Evolutionary conservation across 2,329 filamentous ascomycete genomes (phyloP).

Genomic region (Aaosphaeria pasadenensis): DNA sequence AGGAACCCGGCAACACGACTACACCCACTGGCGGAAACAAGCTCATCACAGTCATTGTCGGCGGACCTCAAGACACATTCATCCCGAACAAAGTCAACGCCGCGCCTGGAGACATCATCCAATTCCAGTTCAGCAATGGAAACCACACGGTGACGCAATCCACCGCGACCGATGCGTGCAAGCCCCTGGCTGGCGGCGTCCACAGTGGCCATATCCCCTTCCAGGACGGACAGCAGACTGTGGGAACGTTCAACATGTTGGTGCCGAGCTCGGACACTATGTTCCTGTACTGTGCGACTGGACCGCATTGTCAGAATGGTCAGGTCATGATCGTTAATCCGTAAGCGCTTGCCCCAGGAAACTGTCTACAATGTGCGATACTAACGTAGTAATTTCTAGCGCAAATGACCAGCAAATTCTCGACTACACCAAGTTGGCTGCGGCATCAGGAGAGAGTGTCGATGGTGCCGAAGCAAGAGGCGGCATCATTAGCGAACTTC

Average conservation of each 20-base stretch:
- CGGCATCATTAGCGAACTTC: slow-evolving; percentile 18
- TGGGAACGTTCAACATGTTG: slow-evolving; percentile 30
- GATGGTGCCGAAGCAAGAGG: slow-evolving; percentile 14
- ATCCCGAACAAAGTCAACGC: slow-evolving; percentile 24
- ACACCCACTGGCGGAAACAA: neutral
- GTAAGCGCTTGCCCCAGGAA: slow-evolving; percentile 2
- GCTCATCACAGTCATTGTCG: slow-evolving; percentile 27
- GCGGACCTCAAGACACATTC: slow-evolving; percentile 27
- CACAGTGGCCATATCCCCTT: slow-evolving; percentile 31
- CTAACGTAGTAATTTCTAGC: neutral
- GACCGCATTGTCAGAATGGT: slow-evolving; percentile 27
- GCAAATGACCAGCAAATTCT: slow-evolving; percentile 18
- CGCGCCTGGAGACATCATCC: slow-evolving; percentile 26
- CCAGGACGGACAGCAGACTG: slow-evolving; percentile 22
- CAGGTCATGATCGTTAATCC: slow-evolving; percentile 29
- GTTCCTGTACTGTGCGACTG: slow-evolving; percentile 30
- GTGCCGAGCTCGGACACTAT: slow-evolving; percentile 25
- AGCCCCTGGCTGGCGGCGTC: slow-evolving; percentile 23
- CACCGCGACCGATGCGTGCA: slow-evolving; percentile 20
- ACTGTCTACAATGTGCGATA: neutral
- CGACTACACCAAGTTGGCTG: slow-evolving; percentile 23
- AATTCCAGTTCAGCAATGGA: slow-evolving; percentile 30
- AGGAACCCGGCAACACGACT: neutral
- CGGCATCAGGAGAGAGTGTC: slow-evolving; percentile 16
- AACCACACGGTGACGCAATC: slow-evolving; percentile 32